Evolutionary conservation across 192 early-diverging fungal genomes (phyloP).

Genomic region (Coemansia sp.): DNA sequence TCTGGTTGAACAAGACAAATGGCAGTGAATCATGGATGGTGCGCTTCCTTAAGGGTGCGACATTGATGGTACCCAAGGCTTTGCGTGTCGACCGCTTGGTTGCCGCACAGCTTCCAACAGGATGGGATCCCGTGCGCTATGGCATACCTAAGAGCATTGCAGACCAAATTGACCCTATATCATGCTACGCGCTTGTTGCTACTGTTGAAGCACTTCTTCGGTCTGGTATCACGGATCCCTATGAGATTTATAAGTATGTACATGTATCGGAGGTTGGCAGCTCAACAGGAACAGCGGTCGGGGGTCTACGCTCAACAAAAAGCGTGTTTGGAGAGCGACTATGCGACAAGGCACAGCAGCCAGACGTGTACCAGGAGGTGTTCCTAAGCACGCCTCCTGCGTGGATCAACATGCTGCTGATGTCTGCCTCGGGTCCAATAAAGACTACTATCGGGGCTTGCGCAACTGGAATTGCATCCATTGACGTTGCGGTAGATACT

Average conservation of each 20-base stretch:
- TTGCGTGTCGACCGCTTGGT: slow-evolving; percentile 74
- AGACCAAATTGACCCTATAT: slow-evolving; percentile 86
- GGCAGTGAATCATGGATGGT: slow-evolving; percentile 66
- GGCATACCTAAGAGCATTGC: slow-evolving; percentile 89
- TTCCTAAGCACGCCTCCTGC: slow-evolving; percentile 93
- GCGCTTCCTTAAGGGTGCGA: slow-evolving; percentile 80
- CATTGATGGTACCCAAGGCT: slow-evolving; percentile 81
- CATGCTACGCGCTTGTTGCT: slow-evolving; percentile 81
- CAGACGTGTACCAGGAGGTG: slow-evolving; percentile 92
- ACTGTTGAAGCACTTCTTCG: slow-evolving; percentile 87
- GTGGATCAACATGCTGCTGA: slow-evolving; percentile 77
- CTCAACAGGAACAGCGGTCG: slow-evolving; percentile 82
- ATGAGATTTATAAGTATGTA: slow-evolving; percentile 92
- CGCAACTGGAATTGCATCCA: slow-evolving; percentile 82
- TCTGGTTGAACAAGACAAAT: slow-evolving; percentile 12
- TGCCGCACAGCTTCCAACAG: slow-evolving; percentile 87
- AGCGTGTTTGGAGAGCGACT: slow-evolving; percentile 77
- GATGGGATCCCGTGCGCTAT: slow-evolving; percentile 87
- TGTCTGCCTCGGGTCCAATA: slow-evolving; percentile 91
- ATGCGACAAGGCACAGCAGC: slow-evolving; percentile 78
- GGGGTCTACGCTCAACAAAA: slow-evolving; percentile 73
- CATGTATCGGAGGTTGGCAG: slow-evolving; percentile 91
- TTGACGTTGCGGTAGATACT: slow-evolving; percentile 83
- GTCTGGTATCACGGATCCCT: slow-evolving; percentile 89
- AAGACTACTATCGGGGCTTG: slow-evolving; percentile 72